Base-by-base conservation (phyloP, 306 rosid genomes). In the Inga leiocalycina region DNA sequence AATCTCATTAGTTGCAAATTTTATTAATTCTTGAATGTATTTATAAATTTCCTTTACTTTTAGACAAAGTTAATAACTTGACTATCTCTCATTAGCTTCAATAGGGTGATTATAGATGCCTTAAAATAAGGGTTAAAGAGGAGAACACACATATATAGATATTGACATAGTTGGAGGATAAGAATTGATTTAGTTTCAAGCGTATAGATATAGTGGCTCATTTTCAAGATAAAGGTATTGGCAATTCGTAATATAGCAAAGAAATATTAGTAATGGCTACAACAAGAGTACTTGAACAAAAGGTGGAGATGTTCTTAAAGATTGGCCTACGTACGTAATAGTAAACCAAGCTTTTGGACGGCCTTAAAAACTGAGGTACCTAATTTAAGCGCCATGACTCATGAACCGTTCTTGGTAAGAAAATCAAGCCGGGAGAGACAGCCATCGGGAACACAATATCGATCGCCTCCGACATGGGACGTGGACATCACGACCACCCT, bases 391-490 rank as follows among this genome's bases (percentile, higher is more conserved):
- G 30, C 30, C 30, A 27, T 27, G 30, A 27, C 30, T 27, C 30
- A 27, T 27, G 30, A 27, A 27, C 30, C 30, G 30, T 27, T 27
- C 79, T 62, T 17, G 35, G 2, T 52, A 24, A 0, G 17, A 30
- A 14, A 62, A 62, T 5, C 70, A 32, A 65, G 11, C n/a, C 14
- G 43, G 9, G 71, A 32, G 71, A n/a, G 7, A 65, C 70, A 64
- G 17, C 37, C 15, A 62, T 62, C 3, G 68, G 41, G 20, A 27
- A 64, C 20, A 30, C 41, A 0, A 24, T 15, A 61, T 61, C 10
- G 91, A 93, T 69, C 24, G 90, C 91, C 76, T 35, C 93, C 12
- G 97, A 93, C 85, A 85, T 85, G 77, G 97, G 88, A n/a, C 79
- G 54, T 4, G 48, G 43, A 6, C 78, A 71, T 59, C 59, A 75